Evolutionary conservation across 2,329 filamentous ascomycete genomes (phyloP).

Genomic region (Oidium heveae): DNA sequence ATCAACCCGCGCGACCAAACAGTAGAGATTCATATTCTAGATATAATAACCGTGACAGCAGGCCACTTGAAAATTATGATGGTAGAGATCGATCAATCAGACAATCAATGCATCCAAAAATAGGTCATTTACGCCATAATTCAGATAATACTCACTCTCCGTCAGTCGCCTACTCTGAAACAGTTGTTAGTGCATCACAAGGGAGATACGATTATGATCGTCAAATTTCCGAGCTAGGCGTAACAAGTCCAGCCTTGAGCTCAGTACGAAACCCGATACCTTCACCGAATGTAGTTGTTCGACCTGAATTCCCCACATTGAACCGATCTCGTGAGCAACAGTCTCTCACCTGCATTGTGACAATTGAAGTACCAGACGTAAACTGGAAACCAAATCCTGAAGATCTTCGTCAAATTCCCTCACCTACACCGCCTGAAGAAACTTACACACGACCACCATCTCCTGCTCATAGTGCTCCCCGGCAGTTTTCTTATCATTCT

Average conservation of each 20-base stretch:
- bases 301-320: conserved; percentile 89
- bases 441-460: conserved; percentile 30
- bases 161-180: conserved; percentile 58
- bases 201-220: conserved; percentile 85
- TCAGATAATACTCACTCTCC: conserved; percentile 49
- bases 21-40: conserved; percentile 19
- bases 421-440: conserved; percentile 25
- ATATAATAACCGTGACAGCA: conserved; percentile 9
- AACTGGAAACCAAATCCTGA: conserved; percentile 77
- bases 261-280: conserved; percentile 68
- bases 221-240: conserved; percentile 78
- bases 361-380: conserved; percentile 75
- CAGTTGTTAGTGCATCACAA: conserved; percentile 38
- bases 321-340: conserved; percentile 83
- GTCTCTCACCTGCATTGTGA: conserved; percentile 78
- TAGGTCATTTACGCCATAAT: conserved; percentile 43
- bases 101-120: conserved; percentile 13
- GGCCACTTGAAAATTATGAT: conserved; percentile 17
- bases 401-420: conserved; percentile 36
- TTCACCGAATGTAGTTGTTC: conserved; percentile 71
- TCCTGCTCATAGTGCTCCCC: conserved; percentile 23
- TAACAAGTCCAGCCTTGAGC: conserved; percentile 43
- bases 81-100: conserved; percentile 23
- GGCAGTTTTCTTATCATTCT: conserved; percentile 48
- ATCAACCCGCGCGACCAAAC: conserved; percentile 26